Evolutionary conservation across 208 protist genomes (phyloP).

Genomic region (Wallacemonas rigidus): DNA sequence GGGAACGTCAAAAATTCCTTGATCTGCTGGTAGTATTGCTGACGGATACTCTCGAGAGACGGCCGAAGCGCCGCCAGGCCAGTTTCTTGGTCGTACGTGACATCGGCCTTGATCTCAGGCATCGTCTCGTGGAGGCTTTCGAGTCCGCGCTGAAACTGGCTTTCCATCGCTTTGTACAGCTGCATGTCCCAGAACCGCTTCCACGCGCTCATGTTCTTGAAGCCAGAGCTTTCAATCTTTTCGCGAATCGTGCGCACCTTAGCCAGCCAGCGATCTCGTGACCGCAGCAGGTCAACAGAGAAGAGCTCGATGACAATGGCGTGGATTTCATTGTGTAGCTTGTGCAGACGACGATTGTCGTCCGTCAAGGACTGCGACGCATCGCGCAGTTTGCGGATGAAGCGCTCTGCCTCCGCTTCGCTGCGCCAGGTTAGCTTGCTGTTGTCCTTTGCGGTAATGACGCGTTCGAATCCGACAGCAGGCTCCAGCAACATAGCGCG

Average conservation of each 20-base stretch:
- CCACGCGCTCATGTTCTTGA: slow-evolving; percentile 93
- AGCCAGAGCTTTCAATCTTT: slow-evolving; percentile 87
- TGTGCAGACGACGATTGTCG: slow-evolving; percentile 94
- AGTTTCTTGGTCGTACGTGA: slow-evolving; percentile 89
- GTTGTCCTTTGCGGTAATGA: slow-evolving; percentile 84
- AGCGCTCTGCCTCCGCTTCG: slow-evolving; percentile 75
- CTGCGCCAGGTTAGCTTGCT: slow-evolving; percentile 88
- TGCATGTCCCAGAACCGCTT: slow-evolving; percentile 97
- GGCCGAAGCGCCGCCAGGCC: slow-evolving; percentile 84
- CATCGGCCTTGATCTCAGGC: slow-evolving; percentile 90
- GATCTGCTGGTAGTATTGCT: slow-evolving; percentile 94
- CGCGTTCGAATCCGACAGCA: slow-evolving; percentile 87
- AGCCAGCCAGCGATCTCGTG: slow-evolving; percentile 92
- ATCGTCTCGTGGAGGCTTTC: slow-evolving; percentile 93
- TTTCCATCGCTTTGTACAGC: slow-evolving; percentile 97
- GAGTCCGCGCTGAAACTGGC: slow-evolving; percentile 94
- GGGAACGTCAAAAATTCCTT: slow-evolving; percentile 96
- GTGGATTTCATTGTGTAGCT: slow-evolving; percentile 87
- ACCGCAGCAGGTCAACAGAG: slow-evolving; percentile 90
- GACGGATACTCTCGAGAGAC: slow-evolving; percentile 88
- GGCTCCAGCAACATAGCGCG: slow-evolving; percentile 91
- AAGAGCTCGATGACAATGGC: slow-evolving; percentile 89
- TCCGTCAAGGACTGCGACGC: slow-evolving; percentile 86
- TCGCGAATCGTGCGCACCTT: slow-evolving; percentile 86
- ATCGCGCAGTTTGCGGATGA: slow-evolving; percentile 80